These are phyloP conservation scores for Hortiboletus flavorubellus DNA, from an alignment of 768 basidiomycete species.

Conservation along the genomic window DNA sequence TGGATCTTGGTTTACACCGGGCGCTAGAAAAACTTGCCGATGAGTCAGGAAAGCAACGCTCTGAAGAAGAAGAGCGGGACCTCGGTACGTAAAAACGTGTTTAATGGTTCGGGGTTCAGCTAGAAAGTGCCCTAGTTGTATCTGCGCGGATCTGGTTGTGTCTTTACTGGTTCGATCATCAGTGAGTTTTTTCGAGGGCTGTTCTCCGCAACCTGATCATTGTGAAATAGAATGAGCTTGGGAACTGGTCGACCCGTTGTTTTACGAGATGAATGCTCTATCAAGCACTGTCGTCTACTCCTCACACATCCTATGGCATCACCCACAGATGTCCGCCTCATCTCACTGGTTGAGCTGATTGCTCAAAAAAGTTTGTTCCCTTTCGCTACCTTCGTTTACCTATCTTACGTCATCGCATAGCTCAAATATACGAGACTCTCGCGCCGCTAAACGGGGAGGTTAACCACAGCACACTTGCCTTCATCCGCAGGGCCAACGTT, in stretches of 20 bases:
- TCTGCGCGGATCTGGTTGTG: slow-evolving; percentile 94
- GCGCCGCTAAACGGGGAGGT: slow-evolving; percentile 84
- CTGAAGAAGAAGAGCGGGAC: slow-evolving; percentile 84
- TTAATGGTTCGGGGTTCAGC: neutral
- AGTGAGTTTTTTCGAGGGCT: slow-evolving; percentile 48
- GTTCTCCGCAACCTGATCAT: slow-evolving; percentile 9
- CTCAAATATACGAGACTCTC: slow-evolving; percentile 91
- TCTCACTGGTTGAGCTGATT: slow-evolving; percentile 87
- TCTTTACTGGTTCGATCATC: slow-evolving; percentile 95
- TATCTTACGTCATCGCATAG: slow-evolving; percentile 37
- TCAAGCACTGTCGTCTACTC: slow-evolving; percentile 78
- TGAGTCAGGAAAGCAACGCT: slow-evolving; percentile 54
- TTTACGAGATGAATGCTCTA: slow-evolving; percentile 83
- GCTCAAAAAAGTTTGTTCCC: slow-evolving; percentile 75
- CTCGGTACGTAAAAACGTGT: slow-evolving; percentile 49
- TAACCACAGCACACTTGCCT: slow-evolving; percentile 78
- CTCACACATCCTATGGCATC: slow-evolving; percentile 85
- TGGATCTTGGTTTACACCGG: slow-evolving; percentile 90
- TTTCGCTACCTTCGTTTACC: neutral
- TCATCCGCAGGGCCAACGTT: slow-evolving; percentile 81
- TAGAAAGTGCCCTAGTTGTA: slow-evolving; percentile 53
- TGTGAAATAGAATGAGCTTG: slow-evolving; percentile 68
- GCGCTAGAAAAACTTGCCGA: slow-evolving; percentile 91
- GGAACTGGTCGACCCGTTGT: slow-evolving; percentile 91
- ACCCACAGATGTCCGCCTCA: slow-evolving; percentile 83